Conservation (phyloP, 805 yeast genomes). For the Sugiyamaella qingdaonensis region DNA sequence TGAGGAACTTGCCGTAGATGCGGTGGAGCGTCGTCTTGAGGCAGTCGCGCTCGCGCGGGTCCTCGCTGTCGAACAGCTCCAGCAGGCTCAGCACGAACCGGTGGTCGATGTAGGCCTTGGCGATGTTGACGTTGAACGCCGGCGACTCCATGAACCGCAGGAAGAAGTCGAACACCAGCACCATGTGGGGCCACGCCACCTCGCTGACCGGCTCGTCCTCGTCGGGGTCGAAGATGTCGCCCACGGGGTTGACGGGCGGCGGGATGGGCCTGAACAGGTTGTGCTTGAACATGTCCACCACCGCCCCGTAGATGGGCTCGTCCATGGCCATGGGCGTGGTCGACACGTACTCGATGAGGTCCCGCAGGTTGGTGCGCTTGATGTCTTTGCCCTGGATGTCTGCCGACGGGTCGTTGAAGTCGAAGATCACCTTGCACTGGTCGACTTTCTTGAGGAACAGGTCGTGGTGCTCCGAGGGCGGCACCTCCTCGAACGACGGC, state of each 20-base stretch:
- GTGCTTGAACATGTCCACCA: constrained; percentile 81
- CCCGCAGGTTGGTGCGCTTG: constrained; percentile 81
- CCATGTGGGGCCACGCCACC: constrained; percentile 99
- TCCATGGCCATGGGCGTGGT: constrained; percentile 80
- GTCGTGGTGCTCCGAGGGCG: constrained; percentile 72
- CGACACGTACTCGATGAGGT: constrained; percentile 81
- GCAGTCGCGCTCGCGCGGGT: constrained; percentile 93
- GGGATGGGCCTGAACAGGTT: constrained; percentile 95
- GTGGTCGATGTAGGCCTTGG: constrained; percentile 92
- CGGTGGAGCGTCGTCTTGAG: constrained; percentile 92
- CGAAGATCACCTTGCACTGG: constrained; percentile 92
- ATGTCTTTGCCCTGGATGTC: constrained; percentile 92
- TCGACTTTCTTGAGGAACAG: constrained; percentile 84
- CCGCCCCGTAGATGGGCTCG: constrained; percentile 84
- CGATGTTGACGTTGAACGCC: constrained; percentile 88
- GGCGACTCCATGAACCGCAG: constrained; percentile 89
- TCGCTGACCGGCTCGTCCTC: constrained; percentile 98
- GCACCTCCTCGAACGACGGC: constrained; percentile 84
- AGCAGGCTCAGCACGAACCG: constrained; percentile 74
- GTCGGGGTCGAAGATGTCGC: constrained; percentile 95
- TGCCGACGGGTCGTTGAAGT: constrained; percentile 87
- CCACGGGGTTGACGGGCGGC: constrained; percentile 96
- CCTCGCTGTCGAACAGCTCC: constrained; percentile 93
- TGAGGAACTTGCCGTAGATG: constrained; percentile 90
- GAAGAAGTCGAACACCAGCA: constrained; percentile 90